These are phyloP conservation scores for Aristolochia contorta DNA, from an alignment of 164 flowering plant species.

Conservation along the genomic window DNA sequence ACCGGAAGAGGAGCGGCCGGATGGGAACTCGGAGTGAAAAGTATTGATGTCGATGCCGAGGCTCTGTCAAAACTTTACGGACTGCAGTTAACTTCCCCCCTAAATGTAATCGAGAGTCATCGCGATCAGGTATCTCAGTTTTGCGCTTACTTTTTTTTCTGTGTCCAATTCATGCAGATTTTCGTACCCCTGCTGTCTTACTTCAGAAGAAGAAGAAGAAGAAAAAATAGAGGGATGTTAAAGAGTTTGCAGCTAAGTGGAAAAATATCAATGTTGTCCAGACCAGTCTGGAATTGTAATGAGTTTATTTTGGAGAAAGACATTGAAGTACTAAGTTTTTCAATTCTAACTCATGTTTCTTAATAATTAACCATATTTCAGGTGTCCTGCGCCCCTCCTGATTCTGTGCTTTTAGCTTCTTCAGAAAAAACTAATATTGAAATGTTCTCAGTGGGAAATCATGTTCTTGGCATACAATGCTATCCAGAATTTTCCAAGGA, in stretches of 20 bases:
- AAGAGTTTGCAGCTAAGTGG: neutral
- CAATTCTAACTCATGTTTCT: neutral
- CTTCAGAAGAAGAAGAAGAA: too few relatives aligned
- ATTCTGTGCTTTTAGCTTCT: slow-evolving; percentile 6
- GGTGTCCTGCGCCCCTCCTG: slow-evolving; percentile 11
- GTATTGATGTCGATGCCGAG: neutral
- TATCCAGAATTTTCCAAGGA: slow-evolving; percentile 12
- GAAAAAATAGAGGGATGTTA: too few relatives aligned
- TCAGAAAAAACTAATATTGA: slow-evolving; percentile 7
- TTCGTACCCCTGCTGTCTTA: too few relatives aligned
- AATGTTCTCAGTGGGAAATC: slow-evolving; percentile 10
- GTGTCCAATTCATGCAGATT: too few relatives aligned
- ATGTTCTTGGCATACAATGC: slow-evolving; percentile 12
- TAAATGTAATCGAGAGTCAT: slow-evolving; percentile 6
- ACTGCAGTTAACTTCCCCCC: neutral
- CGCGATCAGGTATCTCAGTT: slow-evolving; percentile 7
- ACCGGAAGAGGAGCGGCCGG: slow-evolving; percentile 3
- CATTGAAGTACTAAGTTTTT: neutral
- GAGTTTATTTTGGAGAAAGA: too few relatives aligned
- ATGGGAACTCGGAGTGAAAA: slow-evolving; percentile 8
- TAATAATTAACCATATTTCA: neutral
- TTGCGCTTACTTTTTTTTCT: neutral
- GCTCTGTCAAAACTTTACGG: neutral
- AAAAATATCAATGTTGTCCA: neutral
- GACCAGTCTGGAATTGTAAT: too few relatives aligned